Conservation (phyloP, 495 filamentous ascomycete genomes). For the Talaromyces ruber region DNA sequence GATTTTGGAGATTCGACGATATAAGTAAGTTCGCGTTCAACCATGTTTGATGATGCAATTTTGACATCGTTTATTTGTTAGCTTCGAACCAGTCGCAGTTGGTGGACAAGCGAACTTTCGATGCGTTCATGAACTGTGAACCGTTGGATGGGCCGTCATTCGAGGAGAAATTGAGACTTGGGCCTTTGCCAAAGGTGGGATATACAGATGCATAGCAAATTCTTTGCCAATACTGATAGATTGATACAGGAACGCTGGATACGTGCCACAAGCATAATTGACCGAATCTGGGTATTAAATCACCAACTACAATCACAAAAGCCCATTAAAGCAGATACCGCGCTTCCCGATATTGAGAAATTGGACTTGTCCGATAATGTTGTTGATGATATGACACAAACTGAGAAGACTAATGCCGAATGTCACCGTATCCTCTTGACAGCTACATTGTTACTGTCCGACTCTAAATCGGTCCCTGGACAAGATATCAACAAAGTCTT, state of each 20-base stretch:
- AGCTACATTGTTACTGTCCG: slow-evolving; percentile 25
- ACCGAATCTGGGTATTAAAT: slow-evolving; percentile 26
- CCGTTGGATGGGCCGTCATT: slow-evolving; percentile 25
- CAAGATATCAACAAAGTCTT: slow-evolving; percentile 25
- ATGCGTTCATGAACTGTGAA: slow-evolving; percentile 41
- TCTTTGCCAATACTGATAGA: slow-evolving; percentile 1
- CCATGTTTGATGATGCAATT: neutral
- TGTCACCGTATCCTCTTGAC: slow-evolving; percentile 25
- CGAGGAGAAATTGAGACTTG: slow-evolving; percentile 31
- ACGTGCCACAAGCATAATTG: slow-evolving; percentile 24
- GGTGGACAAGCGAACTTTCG: slow-evolving; percentile 25
- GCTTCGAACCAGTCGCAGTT: slow-evolving; percentile 21
- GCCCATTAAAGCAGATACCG: slow-evolving; percentile 17
- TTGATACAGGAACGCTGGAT: slow-evolving; percentile 29
- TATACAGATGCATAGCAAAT: neutral
- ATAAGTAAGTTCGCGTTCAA: slow-evolving; percentile 19
- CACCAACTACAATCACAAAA: slow-evolving; percentile 25
- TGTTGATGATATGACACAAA: slow-evolving; percentile 23
- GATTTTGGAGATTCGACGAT: slow-evolving; percentile 25
- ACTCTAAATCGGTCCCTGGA: slow-evolving; percentile 23
- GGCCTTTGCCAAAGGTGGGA: slow-evolving; percentile 32
- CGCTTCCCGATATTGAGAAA: slow-evolving; percentile 21
- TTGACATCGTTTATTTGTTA: slow-evolving; percentile 7
- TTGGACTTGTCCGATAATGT: slow-evolving; percentile 14
- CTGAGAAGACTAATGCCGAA: slow-evolving; percentile 24